Conservation (phyloP, 2,329 filamentous ascomycete genomes). For the Colletotrichum echinochloae region DNA sequence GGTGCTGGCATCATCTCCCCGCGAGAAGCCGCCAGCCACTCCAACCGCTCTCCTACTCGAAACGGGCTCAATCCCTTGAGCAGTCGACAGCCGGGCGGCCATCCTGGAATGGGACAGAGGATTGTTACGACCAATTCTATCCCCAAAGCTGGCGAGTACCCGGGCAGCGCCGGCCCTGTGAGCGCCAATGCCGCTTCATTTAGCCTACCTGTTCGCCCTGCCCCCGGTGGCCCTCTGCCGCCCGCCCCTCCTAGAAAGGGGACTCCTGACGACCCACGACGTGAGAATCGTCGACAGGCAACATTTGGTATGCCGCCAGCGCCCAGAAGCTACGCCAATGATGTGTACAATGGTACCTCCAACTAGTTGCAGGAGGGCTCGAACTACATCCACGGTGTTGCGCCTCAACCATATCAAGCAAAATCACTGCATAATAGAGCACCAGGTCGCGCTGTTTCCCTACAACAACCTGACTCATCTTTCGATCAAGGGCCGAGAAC, state of each 20-base stretch:
- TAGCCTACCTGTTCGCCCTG: slow-evolving; percentile 73
- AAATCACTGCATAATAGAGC: slow-evolving; percentile 17
- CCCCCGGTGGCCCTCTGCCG: slow-evolving; percentile 69
- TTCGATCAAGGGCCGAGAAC: slow-evolving; percentile 24
- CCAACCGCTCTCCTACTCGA: slow-evolving; percentile 64
- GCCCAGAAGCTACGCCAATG: slow-evolving; percentile 46
- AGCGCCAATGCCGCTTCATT: slow-evolving; percentile 65
- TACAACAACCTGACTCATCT: slow-evolving; percentile 13
- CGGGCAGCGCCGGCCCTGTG: slow-evolving; percentile 53
- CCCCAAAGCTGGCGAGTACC: slow-evolving; percentile 58
- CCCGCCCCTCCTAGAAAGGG: slow-evolving; percentile 71
- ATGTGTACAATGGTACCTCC: slow-evolving; percentile 41
- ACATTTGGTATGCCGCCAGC: slow-evolving; percentile 63
- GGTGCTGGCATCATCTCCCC: slow-evolving; percentile 67
- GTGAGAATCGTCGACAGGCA: slow-evolving; percentile 65
- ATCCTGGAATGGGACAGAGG: slow-evolving; percentile 67
- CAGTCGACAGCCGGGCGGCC: slow-evolving; percentile 52
- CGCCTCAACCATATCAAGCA: slow-evolving; percentile 9
- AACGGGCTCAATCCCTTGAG: slow-evolving; percentile 61
- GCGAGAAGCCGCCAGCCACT: slow-evolving; percentile 59
- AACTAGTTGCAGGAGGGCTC: slow-evolving; percentile 36
- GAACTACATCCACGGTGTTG: slow-evolving; percentile 16
- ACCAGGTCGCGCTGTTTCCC: slow-evolving; percentile 14
- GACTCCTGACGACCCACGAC: slow-evolving; percentile 64
- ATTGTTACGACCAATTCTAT: slow-evolving; percentile 65